Evolutionary conservation across 2,329 filamentous ascomycete species (phyloP), one percentile per base, ranked within the genome.

Genomic region (Alternaria burnsii): DNA sequence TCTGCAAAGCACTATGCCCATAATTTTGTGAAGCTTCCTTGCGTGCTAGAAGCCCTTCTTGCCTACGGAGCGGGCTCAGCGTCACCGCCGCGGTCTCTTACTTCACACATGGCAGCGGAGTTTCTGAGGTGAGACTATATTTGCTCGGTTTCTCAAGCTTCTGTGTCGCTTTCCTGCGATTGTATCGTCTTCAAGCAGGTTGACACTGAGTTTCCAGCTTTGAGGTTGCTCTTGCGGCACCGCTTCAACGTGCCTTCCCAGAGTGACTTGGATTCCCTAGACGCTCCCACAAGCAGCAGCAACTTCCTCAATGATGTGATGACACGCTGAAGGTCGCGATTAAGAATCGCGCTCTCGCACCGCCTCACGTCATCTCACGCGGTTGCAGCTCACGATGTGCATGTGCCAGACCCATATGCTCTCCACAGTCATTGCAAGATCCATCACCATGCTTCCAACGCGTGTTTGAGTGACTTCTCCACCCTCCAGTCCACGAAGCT

Each of bases 181-280:
- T 11, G 26, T 5, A 3, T 16, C n/a, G 7, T 16, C 11, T 16
- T 12, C 11, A 38, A 9, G 30, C 20, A 42, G 40, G 20, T 20
- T 16, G 20, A 7, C 10, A 24, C 3, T 24, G 40, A 42, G 32
- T 28, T 26, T 14, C 36, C 41, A 12, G 38, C 28, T 40, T 47
- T 34, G 36, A 14, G 7, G 14, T 18, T 38, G 52, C 14, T 28
- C 18, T 20, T 34, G 9, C 26, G 7, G 26, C n/a, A 36, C 26
- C 20, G 9, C 50, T 36, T n/a, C 42, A 43, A 3, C 20, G 56
- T 58, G 50, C 50, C 51, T 59, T 50, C 56, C 36, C 8, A 34
- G 20, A 26, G 38, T 36, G 54, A 43, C 36, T 22, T 8, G 8
- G 24, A 16, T 51, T 28, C 44, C 20, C 20, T 16, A 38, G 6